These are phyloP conservation scores for Stylosanthes scabra DNA, from an alignment of 331 rosid genomes.

Conservation along the genomic window DNA sequence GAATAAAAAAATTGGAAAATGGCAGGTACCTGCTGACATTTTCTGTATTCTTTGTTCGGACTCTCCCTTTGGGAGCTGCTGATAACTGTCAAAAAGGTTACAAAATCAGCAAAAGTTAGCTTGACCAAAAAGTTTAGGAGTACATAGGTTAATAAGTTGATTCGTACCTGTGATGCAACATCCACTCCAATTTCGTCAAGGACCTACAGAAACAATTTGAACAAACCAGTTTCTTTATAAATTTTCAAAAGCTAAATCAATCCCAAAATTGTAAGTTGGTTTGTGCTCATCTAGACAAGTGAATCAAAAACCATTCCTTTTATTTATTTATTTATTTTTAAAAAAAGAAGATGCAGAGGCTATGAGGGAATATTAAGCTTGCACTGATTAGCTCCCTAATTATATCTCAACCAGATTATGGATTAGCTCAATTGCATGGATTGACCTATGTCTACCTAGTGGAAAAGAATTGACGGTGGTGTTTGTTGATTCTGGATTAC, in stretches of 20 bases:
- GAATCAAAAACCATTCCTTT: slow-evolving; percentile 12
- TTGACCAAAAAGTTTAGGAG: slow-evolving; percentile 29
- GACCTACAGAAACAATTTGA: slow-evolving; percentile 61
- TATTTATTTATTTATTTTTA: not conserved
- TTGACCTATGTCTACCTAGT: not conserved
- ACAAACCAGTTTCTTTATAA: slow-evolving; percentile 34
- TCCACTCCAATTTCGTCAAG: slow-evolving; percentile 99
- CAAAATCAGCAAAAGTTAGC: slow-evolving; percentile 49
- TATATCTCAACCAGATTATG: slow-evolving; percentile 11
- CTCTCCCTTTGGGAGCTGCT: slow-evolving; percentile 94
- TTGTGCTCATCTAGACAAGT: slow-evolving; percentile 1
- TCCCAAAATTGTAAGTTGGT: slow-evolving; percentile 20
- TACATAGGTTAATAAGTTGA: slow-evolving; percentile 22
- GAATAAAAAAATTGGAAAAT: not conserved
- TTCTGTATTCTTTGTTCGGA: slow-evolving; percentile 70
- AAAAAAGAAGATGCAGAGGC: not conserved
- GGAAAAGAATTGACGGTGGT: not conserved
- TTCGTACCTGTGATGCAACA: slow-evolving; percentile 90
- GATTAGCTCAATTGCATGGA: not conserved
- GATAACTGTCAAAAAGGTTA: slow-evolving; percentile 68
- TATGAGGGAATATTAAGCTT: slow-evolving; percentile 22
- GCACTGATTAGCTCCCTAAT: slow-evolving; percentile 1
- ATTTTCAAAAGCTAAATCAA: slow-evolving; percentile 33
- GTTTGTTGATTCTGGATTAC: slow-evolving; percentile 19
- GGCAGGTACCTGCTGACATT: slow-evolving; percentile 74